These are phyloP conservation scores for Cyclotella kingstonii DNA, from an alignment of 108 stramenopile genomes.

Conservation along the genomic window DNA sequence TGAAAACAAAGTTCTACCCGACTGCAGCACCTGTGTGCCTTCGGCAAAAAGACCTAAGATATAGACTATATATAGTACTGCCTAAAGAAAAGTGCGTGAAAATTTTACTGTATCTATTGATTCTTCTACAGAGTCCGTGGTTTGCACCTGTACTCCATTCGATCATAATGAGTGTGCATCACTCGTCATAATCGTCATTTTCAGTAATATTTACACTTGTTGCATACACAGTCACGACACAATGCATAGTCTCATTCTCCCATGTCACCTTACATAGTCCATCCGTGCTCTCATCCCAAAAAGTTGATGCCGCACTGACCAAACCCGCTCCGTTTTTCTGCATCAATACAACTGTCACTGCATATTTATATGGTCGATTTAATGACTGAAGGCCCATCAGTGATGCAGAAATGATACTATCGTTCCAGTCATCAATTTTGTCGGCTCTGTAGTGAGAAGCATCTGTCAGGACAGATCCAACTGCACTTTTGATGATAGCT, in stretches of 20 bases:
- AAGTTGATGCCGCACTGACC: constrained; percentile 64
- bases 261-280: constrained; percentile 60
- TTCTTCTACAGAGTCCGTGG: too few relatives aligned
- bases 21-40: background rate
- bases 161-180: too few relatives aligned
- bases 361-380: constrained; percentile 81
- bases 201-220: constrained; percentile 54
- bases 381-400: constrained; percentile 75
- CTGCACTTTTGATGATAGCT: constrained; percentile 66
- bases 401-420: constrained; percentile 66
- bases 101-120: too few relatives aligned
- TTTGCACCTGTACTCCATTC: background rate
- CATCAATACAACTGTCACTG: constrained; percentile 77
- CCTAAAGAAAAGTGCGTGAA: background rate
- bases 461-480: constrained; percentile 49
- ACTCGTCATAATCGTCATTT: background rate
- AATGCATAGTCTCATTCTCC: constrained; percentile 79
- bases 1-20: constrained; percentile 31
- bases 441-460: constrained; percentile 51
- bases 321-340: constrained; percentile 82
- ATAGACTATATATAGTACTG: background rate
- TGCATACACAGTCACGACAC: constrained; percentile 74
- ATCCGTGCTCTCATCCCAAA: constrained; percentile 73
- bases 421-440: constrained; percentile 32
- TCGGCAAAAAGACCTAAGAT: constrained; percentile 30